Evolutionary conservation across 2,329 filamentous ascomycete genomes (phyloP).

Genomic region (Botrytis porri): DNA sequence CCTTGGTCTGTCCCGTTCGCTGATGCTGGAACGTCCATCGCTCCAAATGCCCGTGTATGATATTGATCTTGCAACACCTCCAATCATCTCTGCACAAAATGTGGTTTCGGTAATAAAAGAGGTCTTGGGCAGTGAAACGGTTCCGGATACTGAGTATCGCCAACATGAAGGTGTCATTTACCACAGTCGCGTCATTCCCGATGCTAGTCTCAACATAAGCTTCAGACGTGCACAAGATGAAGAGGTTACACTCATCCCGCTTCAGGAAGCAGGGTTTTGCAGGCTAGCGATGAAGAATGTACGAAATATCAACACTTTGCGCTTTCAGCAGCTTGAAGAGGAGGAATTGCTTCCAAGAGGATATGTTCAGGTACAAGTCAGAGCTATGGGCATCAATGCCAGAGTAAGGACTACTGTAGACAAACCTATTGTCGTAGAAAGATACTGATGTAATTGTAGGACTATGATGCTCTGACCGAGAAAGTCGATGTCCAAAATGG

Average conservation of each 20-base stretch:
- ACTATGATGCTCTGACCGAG: constrained; percentile 33
- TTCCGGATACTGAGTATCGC: no score
- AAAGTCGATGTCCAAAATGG: constrained; percentile 29
- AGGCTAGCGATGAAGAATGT: constrained; percentile 25
- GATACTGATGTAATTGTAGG: constrained; percentile 12
- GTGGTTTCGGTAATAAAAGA: no score
- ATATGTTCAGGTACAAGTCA: neutral
- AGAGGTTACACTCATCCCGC: constrained; percentile 16
- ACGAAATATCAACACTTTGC: constrained; percentile 20
- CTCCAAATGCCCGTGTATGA: constrained; percentile 16
- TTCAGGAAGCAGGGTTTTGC: constrained; percentile 17
- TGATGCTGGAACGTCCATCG: constrained; percentile 14
- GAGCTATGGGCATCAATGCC: neutral
- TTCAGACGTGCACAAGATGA: constrained; percentile 26
- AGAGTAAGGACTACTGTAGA: neutral
- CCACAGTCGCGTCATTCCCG: no score
- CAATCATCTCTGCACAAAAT: no score
- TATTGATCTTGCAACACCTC: constrained; percentile 25
- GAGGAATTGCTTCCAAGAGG: neutral
- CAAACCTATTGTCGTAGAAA: neutral
- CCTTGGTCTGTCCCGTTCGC: constrained; percentile 11
- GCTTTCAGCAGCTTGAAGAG: neutral
- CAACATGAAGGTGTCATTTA: no score
- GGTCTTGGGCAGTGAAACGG: no score
- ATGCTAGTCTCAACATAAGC: constrained; percentile 21